Evolutionary conservation across 2,329 filamentous ascomycete species (phyloP).

Genomic region (Fusarium drepaniforme): DNA sequence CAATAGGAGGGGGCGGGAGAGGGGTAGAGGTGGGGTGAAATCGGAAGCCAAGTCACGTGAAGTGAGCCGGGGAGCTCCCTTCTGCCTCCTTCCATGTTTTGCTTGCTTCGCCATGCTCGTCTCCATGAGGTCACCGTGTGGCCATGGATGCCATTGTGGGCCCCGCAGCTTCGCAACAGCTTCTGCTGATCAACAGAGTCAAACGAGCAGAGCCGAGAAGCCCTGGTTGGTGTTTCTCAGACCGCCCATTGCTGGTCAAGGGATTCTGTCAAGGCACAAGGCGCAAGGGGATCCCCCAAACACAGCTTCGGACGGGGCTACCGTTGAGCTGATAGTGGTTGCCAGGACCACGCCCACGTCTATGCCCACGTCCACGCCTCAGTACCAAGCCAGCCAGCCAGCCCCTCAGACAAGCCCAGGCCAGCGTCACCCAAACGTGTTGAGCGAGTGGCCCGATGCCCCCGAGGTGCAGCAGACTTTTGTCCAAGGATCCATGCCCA

Average conservation of each 20-base stretch:
- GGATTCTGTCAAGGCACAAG: conserved; percentile 20
- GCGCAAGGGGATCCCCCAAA: conserved; percentile 33
- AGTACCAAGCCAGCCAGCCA: neutral
- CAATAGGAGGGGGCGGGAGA: conserved; percentile 39
- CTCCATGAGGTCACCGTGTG: conserved; percentile 44
- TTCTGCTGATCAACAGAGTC: conserved; percentile 30
- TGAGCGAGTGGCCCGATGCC: conserved; percentile 41
- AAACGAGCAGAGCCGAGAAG: conserved; percentile 12
- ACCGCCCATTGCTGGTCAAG: conserved; percentile 35
- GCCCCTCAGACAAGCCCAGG: conserved; percentile 25
- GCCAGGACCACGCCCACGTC: conserved; percentile 32
- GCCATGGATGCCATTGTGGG: conserved; percentile 32
- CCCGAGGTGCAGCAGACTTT: conserved; percentile 44
- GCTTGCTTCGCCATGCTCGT: conserved; percentile 10
- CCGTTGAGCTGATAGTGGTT: conserved; percentile 39
- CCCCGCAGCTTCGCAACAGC: conserved; percentile 34
- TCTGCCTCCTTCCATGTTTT: conserved; percentile 20
- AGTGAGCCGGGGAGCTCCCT: conserved; percentile 29
- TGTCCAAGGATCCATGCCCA: conserved; percentile 40
- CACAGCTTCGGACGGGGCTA: conserved; percentile 35
- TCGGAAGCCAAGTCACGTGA: conserved; percentile 47
- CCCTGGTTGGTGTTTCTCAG: conserved; percentile 20
- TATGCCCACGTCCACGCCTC: conserved; percentile 8
- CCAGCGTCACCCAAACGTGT: conserved; percentile 23
- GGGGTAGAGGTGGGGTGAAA: conserved; percentile 25